Evolutionary conservation across 768 basidiomycete species (phyloP), one percentile per base, ranked within the genome.

Genomic region (Tricholoma bakamatsutake): DNA sequence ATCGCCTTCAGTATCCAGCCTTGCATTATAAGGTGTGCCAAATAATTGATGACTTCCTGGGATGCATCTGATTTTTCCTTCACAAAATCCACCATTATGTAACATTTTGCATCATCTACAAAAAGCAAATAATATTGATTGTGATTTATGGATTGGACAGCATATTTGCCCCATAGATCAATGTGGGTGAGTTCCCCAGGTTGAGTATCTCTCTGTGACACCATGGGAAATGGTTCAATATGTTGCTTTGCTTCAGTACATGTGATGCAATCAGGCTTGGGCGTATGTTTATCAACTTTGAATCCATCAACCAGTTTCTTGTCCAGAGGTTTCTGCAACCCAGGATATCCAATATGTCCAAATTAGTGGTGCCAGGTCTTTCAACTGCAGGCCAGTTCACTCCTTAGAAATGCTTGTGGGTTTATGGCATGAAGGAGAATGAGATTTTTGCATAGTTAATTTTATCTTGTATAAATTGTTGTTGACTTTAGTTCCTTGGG

Each of bases 71-170:
- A 18, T 46, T 54, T 54, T 18, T 13, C 33, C 27, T 55, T 55
- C 17, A 55, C 18, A 21, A 34, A 55, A 11, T 50, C 40, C 3
- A 50, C 33, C 10, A 34, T 46, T 10, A 24, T 35, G 15, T 55
- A 48, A 5, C 17, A 34, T 28, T 18, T 30, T 9, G 33, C 43
- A 34, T 59, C 55, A n/a, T 59, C 33, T 9, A 34, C 55, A 1
- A 57, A 39, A 11, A 59, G 56, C 1, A 52, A 12, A 2, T 56
- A 59, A n/a, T 58, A 58, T 31, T 56, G 27, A 13, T 59, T 57
- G 4, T 49, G 46, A 11, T 59, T 35, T 34, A 55, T 59, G 15
- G 57, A 49, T n/a, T n/a, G 24, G 11, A 56, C 37, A 48, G 21
- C 11, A 54, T 55, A 46, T 40, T 58, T 43, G 40, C 45, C 42